Evolutionary conservation across 129 eudicot species (phyloP).

Genomic region (Deinandra increscens): DNA sequence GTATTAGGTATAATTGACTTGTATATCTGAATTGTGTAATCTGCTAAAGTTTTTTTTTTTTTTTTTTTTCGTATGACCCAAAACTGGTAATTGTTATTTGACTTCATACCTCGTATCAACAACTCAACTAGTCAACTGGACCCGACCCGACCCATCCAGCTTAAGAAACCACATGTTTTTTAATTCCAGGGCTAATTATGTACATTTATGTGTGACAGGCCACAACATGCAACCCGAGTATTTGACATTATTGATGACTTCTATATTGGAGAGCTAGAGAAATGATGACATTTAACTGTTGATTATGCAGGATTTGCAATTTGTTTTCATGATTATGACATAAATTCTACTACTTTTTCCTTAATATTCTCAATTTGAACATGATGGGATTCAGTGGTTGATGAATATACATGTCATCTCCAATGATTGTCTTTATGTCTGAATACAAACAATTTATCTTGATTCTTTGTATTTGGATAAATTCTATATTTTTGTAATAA

Average conservation of each 20-base stretch:
- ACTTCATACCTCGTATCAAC: neutral
- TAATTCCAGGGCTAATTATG: neutral
- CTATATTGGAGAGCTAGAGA: slow-evolving; percentile 63
- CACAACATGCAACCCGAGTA: slow-evolving; percentile 88
- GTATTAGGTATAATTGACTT: too few species aligned
- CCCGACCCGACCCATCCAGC: neutral
- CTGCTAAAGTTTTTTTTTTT: neutral
- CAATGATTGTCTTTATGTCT: neutral
- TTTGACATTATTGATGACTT: slow-evolving; percentile 87
- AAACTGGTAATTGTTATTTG: neutral
- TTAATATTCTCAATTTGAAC: too few species aligned
- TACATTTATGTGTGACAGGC: slow-evolving; percentile 52
- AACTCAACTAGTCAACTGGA: too few species aligned
- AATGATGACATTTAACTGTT: slow-evolving; percentile 26
- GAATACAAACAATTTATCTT: neutral
- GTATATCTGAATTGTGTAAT: neutral
- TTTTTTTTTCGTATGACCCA: neutral
- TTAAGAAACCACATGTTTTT: neutral
- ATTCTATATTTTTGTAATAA: neutral
- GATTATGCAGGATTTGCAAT: slow-evolving; percentile 8
- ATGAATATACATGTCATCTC: slow-evolving; percentile 4
- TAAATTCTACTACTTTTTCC: neutral
- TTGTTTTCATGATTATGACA: slow-evolving; percentile 19
- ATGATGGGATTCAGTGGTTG: slow-evolving; percentile 6
- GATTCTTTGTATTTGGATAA: neutral